A percentile compares a stretch with the other conserved stretches of the same genome.
phyloP scores from a whole-genome alignment of 2,329 filamentous ascomycete species.

The Fusarium cyanostomum region DNA sequence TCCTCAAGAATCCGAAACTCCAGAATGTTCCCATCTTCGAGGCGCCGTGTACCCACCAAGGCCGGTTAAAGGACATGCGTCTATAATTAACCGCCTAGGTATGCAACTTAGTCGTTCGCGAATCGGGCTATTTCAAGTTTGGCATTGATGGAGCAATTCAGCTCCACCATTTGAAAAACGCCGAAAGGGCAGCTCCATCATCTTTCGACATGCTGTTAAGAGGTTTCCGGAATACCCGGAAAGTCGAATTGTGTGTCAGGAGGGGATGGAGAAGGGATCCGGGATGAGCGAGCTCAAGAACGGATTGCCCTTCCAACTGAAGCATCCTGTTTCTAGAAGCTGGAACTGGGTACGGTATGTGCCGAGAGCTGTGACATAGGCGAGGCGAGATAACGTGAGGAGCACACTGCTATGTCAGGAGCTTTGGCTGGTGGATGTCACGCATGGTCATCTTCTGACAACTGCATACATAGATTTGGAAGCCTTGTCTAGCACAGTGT shows the following conservation, averaged over 20 bases:
- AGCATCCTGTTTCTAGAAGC: neutral
- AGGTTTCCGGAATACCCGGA: neutral
- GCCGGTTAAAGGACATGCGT: too few species aligned
- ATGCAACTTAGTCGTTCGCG: too few species aligned
- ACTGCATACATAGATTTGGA: neutral
- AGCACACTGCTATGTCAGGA: neutral
- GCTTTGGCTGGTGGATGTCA: neutral
- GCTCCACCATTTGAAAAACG: neutral
- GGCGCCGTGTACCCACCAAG: too few species aligned
- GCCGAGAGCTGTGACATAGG: neutral
- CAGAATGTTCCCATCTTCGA: too few species aligned
- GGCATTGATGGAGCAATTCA: too few species aligned
- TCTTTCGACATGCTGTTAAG: neutral
- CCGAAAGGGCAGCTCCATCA: neutral
- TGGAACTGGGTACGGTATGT: neutral
- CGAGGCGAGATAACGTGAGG: neutral
- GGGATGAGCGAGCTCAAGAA: neutral
- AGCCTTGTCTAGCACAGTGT: neutral
- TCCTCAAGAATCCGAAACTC: too few species aligned
- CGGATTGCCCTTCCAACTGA: neutral
- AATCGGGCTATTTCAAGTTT: too few species aligned
- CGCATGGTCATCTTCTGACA: neutral
- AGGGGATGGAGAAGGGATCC: neutral
- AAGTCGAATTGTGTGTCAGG: neutral
- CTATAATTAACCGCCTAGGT: too few species aligned